Conservation (phyloP, 495 filamentous ascomycete genomes). For the Aspergillus cavernicola region DNA sequence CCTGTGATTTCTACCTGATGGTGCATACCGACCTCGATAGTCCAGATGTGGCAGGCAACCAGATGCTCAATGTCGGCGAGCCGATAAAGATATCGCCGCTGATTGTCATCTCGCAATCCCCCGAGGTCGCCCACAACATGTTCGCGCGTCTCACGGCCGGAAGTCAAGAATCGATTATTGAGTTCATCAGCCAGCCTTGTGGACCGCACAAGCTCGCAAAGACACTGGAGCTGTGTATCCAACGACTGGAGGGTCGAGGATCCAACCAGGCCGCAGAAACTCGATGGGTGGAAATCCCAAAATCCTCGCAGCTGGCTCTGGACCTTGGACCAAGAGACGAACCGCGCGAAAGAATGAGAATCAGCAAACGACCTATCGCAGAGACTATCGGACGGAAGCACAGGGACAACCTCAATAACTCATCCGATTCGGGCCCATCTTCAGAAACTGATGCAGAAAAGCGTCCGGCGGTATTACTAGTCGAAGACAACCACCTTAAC, state of each 20-base stretch:
- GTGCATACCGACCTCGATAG: slow-evolving; percentile 23
- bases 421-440: not conserved
- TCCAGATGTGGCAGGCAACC: slow-evolving; percentile 8
- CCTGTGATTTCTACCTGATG: slow-evolving; percentile 24
- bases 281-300: slow-evolving; percentile 26
- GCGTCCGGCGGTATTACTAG: slow-evolving; percentile 22
- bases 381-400: slow-evolving; percentile 14
- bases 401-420: not conserved
- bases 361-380: slow-evolving; percentile 20
- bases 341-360: slow-evolving; percentile 17
- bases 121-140: slow-evolving; percentile 27
- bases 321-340: slow-evolving; percentile 15
- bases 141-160: slow-evolving; percentile 17
- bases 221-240: slow-evolving; percentile 24
- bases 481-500: slow-evolving; percentile 41
- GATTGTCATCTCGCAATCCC: slow-evolving; percentile 30
- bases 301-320: slow-evolving; percentile 18
- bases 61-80: not conserved
- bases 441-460: not conserved
- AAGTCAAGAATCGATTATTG: slow-evolving; percentile 11
- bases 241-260: slow-evolving; percentile 11
- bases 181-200: slow-evolving; percentile 34
- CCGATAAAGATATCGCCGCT: slow-evolving; percentile 15
- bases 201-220: slow-evolving; percentile 28
- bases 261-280: slow-evolving; percentile 12